Evolutionary conservation across 495 filamentous ascomycete species (phyloP).

Genomic region (Talaromyces thailandensis): DNA sequence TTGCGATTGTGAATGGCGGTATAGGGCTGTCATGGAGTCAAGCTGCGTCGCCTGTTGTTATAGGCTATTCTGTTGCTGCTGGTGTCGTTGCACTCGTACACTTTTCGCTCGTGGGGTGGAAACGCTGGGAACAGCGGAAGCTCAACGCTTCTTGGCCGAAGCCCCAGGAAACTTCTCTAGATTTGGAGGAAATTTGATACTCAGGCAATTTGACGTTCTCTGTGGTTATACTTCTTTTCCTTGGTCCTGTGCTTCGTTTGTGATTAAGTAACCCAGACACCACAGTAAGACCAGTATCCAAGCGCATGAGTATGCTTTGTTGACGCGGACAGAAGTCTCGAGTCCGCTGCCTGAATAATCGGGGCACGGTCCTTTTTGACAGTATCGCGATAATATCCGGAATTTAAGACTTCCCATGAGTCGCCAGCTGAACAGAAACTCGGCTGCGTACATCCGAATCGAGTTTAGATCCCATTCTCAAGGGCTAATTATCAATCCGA

Average conservation of each 20-base stretch:
- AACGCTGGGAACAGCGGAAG: slow-evolving; percentile 4
- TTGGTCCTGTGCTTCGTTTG: neutral
- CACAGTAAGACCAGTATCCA: neutral
- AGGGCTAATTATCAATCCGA: neutral
- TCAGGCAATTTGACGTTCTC: neutral
- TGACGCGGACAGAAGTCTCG: neutral
- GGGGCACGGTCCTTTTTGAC: neutral
- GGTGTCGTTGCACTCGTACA: neutral
- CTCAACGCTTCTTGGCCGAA: neutral
- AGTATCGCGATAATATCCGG: neutral
- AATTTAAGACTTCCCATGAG: neutral
- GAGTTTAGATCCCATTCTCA: neutral
- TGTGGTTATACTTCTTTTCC: neutral
- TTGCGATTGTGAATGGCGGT: slow-evolving; percentile 41
- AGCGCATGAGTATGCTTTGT: neutral
- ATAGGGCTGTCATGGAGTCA: slow-evolving; percentile 14
- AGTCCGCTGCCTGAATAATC: neutral
- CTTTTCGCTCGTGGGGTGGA: slow-evolving; percentile 4
- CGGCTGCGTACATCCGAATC: neutral
- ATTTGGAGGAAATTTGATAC: neutral
- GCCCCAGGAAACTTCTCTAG: neutral
- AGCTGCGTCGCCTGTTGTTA: slow-evolving; percentile 7
- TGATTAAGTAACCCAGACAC: neutral
- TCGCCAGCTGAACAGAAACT: neutral
- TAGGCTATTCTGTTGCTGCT: slow-evolving; percentile 11